Evolutionary conservation across 192 early-diverging fungal species (phyloP), one percentile per base, ranked within the genome.

Genomic region (Oehlia diaphana): DNA sequence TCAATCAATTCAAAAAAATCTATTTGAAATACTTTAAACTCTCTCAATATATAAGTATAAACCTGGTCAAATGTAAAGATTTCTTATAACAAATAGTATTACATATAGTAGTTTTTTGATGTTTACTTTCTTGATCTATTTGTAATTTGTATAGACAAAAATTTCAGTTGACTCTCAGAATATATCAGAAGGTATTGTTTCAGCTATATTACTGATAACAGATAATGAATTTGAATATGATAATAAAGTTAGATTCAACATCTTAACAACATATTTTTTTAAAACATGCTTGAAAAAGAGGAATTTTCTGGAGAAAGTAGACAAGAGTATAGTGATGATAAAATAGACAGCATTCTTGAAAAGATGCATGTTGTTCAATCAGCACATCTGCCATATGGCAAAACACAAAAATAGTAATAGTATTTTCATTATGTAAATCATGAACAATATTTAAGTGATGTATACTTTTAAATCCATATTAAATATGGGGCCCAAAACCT

Each of bases 121-220:
- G 23, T 42, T 72, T 21, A 9, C 19, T 49, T 44, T 44, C 9
- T 9, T 73, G 39, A 73, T 23, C 50, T 58, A 53, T 53, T 50
- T 58, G 19, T 73, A 73, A 49, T 21, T 73, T 37, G 72, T 19
- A 1, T 31, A 6, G n/a, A 23, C 21, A 73, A 49, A 3, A 53
- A 58, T n/a, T 73, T 73, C 19, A 73, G 21, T 2, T 73, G 72
- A 49, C 72, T 49, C 72, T 23, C n/a, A 73, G 72, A 72, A 50
- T 53, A 72, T 23, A 13, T 72, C 1, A 72, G 70, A 73, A 53
- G 49, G 2, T 44, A 73, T 49, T 13, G 39, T 31, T 50, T 53
- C 16, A 4, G 5, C 37, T 3, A 53, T 1, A 73, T 73, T 23
- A 3, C n/a, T 73, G 23, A 53, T 16, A 1, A 7, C n/a, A n/a